Evolutionary conservation across 78 protist species (phyloP), one percentile per base, ranked within the genome.

Genomic region (Speleostelium caveatum): DNA sequence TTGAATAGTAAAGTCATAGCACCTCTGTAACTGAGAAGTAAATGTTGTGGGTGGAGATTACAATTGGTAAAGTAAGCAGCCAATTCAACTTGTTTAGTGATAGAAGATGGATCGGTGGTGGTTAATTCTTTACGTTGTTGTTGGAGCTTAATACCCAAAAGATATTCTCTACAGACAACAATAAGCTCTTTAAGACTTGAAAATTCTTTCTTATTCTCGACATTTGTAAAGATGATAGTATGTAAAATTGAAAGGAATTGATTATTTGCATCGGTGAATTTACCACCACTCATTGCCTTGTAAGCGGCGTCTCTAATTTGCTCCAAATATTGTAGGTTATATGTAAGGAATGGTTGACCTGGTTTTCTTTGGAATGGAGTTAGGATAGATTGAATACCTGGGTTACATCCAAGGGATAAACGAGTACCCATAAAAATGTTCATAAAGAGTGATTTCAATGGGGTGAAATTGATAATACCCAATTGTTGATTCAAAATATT

Each of bases 51-150:
- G 76, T 96, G 95, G 30, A 98, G 42, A 42, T 97, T 86, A 92
- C 98, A 96, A 96, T 98, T 98, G 5, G 99, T 96, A 55, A 98
- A 97, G 75, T 97, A 97, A 21, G 99, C 98, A 10, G 99, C 97
- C 61, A 98, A 95, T 94, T 97, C 99, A 19, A 61, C 38, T 66
- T 51, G 75, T 58, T 97, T 21, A 68, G 41, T 90, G 21, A 63
- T 35, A 1, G 78, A n/a, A 19, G 36, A 33, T 58, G 26, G 66
- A 8, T 33, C n/a, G 36, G 66, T 17, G 5, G n/a, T 60, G 3
- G 85, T 49, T 5, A 93, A 17, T 26, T 92, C 93, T 24, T 80
- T 76, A 24, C 98, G 75, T 28, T 58, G 24, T 21, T 87, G 2
- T 79, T 98, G 99, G 26, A 98, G 19, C 6, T 63, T 10, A 39